Evolutionary conservation across 768 basidiomycete species (phyloP).

Genomic region (Lactarius tabidus): DNA sequence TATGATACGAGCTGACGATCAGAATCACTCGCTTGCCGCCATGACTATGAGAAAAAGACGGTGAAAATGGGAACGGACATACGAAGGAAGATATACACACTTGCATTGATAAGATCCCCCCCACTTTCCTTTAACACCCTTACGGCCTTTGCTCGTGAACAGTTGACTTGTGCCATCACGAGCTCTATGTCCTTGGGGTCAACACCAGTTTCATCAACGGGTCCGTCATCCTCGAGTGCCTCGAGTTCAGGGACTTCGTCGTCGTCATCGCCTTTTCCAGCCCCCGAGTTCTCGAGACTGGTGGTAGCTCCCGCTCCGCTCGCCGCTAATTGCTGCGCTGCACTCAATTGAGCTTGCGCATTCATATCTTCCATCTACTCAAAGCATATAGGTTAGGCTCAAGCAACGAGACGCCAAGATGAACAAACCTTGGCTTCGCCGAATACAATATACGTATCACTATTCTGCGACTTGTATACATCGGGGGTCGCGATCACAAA

Average conservation of each 20-base stretch:
- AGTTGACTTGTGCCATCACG: conserved; percentile 87
- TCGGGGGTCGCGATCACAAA: conserved; percentile 93
- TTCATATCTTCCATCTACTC: conserved; percentile 83
- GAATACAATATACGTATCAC: conserved; percentile 98
- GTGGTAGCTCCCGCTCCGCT: conserved; percentile 45
- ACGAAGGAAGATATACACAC: conserved; percentile 48
- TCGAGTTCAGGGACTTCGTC: conserved; percentile 85
- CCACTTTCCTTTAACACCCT: conserved; percentile 86
- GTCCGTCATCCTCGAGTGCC: conserved; percentile 74
- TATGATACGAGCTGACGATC: conserved; percentile 32
- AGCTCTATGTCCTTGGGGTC: conserved; percentile 95
- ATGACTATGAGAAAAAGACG: conserved; percentile 53
- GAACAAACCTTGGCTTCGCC: conserved; percentile 84
- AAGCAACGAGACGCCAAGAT: not conserved
- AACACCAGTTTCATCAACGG: conserved; percentile 81
- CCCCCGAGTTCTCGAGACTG: conserved; percentile 49
- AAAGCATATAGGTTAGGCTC: not conserved
- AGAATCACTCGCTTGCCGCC: conserved; percentile 81
- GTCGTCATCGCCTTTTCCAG: conserved; percentile 56
- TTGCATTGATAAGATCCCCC: conserved; percentile 95
- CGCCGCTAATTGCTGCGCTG: conserved; percentile 72
- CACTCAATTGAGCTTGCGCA: conserved; percentile 67
- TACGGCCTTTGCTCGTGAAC: conserved; percentile 89
- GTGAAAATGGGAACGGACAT: not conserved
- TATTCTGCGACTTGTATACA: conserved; percentile 96